phyloP scores from a whole-genome alignment of 306 rosid species.

The Neltuma alba region DNA sequence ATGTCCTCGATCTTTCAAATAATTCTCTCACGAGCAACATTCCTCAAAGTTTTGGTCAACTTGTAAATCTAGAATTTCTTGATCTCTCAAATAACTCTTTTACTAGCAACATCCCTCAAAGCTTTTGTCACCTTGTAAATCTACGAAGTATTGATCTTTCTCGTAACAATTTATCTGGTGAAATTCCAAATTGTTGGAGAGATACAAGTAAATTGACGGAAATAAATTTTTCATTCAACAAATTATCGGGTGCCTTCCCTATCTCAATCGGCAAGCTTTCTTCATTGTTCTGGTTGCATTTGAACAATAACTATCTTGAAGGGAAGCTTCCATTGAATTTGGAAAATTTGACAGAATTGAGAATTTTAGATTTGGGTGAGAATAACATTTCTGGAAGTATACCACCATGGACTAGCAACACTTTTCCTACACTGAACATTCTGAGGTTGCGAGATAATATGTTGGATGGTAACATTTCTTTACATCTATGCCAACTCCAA shows the following conservation, averaged over 20 bases:
- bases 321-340: no score
- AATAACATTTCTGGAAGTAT: background rate
- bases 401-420: background rate
- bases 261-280: background rate
- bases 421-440: no score
- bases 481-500: no score
- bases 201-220: background rate
- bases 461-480: no score
- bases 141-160: background rate
- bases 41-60: no score
- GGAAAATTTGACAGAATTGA: no score
- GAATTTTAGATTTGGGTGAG: background rate
- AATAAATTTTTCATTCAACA: background rate
- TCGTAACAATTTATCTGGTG: background rate
- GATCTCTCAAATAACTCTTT: conserved; percentile 18
- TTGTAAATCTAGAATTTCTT: no score
- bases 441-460: no score
- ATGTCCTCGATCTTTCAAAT: background rate
- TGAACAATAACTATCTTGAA: background rate
- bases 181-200: background rate
- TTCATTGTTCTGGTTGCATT: background rate
- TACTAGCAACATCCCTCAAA: background rate
- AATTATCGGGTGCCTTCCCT: background rate
- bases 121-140: background rate
- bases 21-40: background rate